Evolutionary conservation across 257 asterid species (phyloP), one percentile per base, ranked within the genome.

Genomic region (Gentiana dahurica): DNA sequence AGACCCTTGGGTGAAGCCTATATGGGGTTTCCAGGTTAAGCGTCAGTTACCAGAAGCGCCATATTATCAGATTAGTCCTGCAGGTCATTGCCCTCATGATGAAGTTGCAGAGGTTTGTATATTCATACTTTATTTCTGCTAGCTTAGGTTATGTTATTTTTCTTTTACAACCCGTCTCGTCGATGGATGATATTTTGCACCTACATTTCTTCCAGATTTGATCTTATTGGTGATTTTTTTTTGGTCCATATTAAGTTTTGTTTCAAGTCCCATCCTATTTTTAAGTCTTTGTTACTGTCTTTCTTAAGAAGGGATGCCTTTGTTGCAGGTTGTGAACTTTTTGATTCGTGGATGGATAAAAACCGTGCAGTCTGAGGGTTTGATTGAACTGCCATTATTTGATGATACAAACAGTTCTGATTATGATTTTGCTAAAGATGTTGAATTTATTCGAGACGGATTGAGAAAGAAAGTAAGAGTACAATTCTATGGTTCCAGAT

Each of bases 61-160:
- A 39, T 91, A 81, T 62, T 91, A 91, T 50, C 94, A 82, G 75
- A 87, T 91, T 8, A 91, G 90, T 63, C 98, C 97, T 0, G 95
- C 97, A 44, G 98, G 97, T 62, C 98, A 91, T 72, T 91, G 98
- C 81, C 98, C 98, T 52, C 98, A 87, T 61, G 97, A 91, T 56
- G 98, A 91, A 75, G 96, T 91, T 65, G 93, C 96, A 32, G 98
- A 91, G 98, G 98, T 90, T 79, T 1, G 39, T 53, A 24, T 43
- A 32, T 32, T 65, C 43, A 13, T 51, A 49, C 54, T 39, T 13
- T 34, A 24, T 8, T 48, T 10, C 15, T 4, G 11, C 57, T 10
- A 34, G 47, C 49, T 6, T n/a, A n/a, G 12, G 6, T 46, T 51
- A 52, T 51, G 34, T 38, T 39, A 1, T 35, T 41, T 12, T 54